A percentile compares a stretch with the other conserved stretches of the same genome.
phyloP scores from a whole-genome alignment of 202 grass and related monocot species.

The Dendrocalamus latiflorus region DNA sequence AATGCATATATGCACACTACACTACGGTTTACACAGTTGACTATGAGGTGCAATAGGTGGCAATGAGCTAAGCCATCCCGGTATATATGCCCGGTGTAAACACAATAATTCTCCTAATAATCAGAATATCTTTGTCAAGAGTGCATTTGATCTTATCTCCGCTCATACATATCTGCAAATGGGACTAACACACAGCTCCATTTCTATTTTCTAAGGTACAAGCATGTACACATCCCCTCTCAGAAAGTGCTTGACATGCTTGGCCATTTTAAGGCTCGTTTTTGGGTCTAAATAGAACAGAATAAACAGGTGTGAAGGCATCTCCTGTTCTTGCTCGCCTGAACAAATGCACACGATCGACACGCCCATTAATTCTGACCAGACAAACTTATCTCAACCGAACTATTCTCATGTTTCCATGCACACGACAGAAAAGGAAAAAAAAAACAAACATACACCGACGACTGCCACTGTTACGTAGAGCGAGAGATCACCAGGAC shows the following conservation, averaged over 20 bases:
- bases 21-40: conserved; percentile 17
- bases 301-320: not conserved
- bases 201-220: no score
- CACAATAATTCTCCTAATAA: not conserved
- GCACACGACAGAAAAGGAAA: not conserved
- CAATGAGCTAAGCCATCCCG: not conserved
- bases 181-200: no score
- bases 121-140: no score
- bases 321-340: not conserved
- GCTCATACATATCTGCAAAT: no score
- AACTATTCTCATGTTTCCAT: not conserved
- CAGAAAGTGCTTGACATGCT: no score
- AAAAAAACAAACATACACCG: not conserved
- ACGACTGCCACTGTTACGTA: not conserved
- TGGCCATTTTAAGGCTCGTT: no score
- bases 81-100: not conserved
- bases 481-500: not conserved
- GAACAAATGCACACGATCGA: not conserved
- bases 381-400: not conserved
- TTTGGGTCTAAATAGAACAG: not conserved
- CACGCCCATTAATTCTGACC: no score
- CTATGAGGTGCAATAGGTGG: not conserved
- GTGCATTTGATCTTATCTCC: no score
- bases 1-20: no score
- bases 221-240: no score